phyloP scores from a whole-genome alignment of 257 asterid genomes.

The Solanum rostratum region DNA sequence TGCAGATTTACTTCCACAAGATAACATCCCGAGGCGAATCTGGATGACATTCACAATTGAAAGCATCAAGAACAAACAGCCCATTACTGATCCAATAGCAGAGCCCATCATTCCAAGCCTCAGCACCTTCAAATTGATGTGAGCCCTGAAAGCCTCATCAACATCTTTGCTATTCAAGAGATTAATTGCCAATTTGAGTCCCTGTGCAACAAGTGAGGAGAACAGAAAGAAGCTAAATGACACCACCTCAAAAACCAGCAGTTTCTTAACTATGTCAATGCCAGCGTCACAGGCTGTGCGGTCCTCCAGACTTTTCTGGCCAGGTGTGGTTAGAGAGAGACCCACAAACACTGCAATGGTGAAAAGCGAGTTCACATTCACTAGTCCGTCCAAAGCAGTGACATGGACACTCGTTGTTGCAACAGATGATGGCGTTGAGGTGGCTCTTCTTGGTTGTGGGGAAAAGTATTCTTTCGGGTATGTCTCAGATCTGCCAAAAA shows the following conservation, averaged over 20 bases:
- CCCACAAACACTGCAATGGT: conserved; percentile 87
- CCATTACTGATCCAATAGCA: conserved; percentile 83
- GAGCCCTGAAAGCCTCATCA: conserved; percentile 72
- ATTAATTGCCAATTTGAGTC: conserved; percentile 79
- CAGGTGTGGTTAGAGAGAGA: conserved; percentile 62
- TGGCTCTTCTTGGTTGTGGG: conserved; percentile 1
- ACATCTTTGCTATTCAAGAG: conserved; percentile 73
- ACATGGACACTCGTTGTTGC: conserved; percentile 83
- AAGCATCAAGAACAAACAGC: conserved; percentile 83
- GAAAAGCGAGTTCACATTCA: conserved; percentile 84
- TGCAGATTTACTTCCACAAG: conserved; percentile 77
- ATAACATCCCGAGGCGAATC: conserved; percentile 70
- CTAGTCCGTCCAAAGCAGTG: conserved; percentile 88
- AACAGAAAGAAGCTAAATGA: conserved; percentile 93
- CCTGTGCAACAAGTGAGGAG: conserved; percentile 90
- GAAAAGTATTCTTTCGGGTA: conserved; percentile 11
- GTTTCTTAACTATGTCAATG: conserved; percentile 57
- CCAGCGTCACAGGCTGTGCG: conserved; percentile 75
- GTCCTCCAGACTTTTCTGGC: conserved; percentile 71
- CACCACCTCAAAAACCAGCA: conserved; percentile 75
- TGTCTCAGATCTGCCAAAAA: conserved; percentile 21
- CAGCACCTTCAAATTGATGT: conserved; percentile 57
- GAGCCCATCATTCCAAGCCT: conserved; percentile 86
- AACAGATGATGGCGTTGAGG: background rate
- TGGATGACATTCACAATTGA: conserved; percentile 80